phyloP scores from a whole-genome alignment of 73 alveolate species.

The Paramecium sexaurelia region DNA sequence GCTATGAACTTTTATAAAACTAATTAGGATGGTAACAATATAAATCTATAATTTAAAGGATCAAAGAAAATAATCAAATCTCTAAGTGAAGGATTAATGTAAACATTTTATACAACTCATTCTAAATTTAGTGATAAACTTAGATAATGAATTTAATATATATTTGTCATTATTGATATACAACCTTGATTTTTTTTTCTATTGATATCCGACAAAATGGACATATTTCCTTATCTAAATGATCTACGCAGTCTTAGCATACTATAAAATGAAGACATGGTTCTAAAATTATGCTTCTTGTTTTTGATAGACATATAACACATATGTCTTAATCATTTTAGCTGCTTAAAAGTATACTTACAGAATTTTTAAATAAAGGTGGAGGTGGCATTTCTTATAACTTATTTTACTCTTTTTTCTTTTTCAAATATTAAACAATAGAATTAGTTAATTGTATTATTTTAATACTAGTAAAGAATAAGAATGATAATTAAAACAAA shows the following conservation, averaged over 20 bases:
- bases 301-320: neutral
- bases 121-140: constrained; percentile 49
- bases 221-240: neutral
- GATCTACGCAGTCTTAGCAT: neutral
- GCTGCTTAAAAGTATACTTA: neutral
- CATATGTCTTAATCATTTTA: constrained; percentile 15
- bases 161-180: neutral
- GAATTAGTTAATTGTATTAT: neutral
- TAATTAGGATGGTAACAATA: neutral
- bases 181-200: neutral
- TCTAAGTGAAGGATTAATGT: constrained; percentile 9
- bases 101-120: constrained; percentile 59
- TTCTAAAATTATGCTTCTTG: constrained; percentile 11
- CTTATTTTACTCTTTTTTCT: neutral
- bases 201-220: neutral
- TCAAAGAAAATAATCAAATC: neutral
- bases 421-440: neutral
- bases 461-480: neutral
- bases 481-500: neutral
- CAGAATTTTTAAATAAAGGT: neutral
- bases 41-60: neutral
- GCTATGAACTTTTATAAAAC: constrained; percentile 27
- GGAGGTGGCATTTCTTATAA: neutral
- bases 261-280: neutral
- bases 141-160: constrained; percentile 8